These are phyloP conservation scores for Madurella fahalii DNA, from an alignment of 2,329 filamentous ascomycete species.

Conservation along the genomic window DNA sequence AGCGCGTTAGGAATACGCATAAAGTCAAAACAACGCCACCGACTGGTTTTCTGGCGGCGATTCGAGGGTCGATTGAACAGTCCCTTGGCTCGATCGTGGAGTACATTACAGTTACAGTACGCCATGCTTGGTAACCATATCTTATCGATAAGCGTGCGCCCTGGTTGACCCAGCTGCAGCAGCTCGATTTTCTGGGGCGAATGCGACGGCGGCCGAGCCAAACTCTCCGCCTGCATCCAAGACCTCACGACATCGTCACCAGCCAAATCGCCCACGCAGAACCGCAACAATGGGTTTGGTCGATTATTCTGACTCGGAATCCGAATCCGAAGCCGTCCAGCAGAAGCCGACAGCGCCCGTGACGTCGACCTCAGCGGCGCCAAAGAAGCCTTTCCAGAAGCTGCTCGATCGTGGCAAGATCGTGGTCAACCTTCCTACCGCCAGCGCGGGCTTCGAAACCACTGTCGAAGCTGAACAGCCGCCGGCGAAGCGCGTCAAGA, in stretches of 20 bases:
- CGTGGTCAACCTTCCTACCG: constrained; percentile 67
- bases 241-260: background rate
- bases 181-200: too few species aligned
- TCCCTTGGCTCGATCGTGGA: too few species aligned
- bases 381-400: constrained; percentile 68
- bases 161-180: too few species aligned
- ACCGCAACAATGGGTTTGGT: constrained; percentile 64
- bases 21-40: too few species aligned
- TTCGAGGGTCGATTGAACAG: too few species aligned
- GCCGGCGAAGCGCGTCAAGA: constrained; percentile 67
- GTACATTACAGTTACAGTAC: too few species aligned
- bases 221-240: background rate
- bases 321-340: constrained; percentile 53
- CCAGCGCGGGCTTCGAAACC: constrained; percentile 37
- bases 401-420: constrained; percentile 81
- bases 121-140: too few species aligned
- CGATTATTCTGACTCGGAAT: constrained; percentile 71
- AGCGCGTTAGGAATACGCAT: too few species aligned
- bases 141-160: too few species aligned
- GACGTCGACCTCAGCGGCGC: constrained; percentile 31
- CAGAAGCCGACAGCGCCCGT: constrained; percentile 22
- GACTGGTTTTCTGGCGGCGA: too few species aligned
- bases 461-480: constrained; percentile 43
- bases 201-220: background rate
- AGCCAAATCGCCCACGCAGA: background rate